These are phyloP conservation scores for Mortierella antarctica DNA, from an alignment of 192 early-diverging fungal species.

Conservation along the genomic window DNA sequence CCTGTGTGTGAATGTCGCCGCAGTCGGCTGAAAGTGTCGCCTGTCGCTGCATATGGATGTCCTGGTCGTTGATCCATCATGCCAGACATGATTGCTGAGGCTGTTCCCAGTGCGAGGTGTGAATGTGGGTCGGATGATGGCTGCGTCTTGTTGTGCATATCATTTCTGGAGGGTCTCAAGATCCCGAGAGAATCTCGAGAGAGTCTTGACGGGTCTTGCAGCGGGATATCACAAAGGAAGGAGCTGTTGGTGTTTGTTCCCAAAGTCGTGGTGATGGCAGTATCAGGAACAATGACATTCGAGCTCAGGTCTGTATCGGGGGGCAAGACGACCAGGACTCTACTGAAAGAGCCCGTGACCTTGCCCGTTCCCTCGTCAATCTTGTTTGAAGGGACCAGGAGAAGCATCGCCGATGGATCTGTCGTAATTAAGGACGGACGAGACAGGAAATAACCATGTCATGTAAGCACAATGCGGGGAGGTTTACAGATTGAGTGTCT, in stretches of 20 bases:
- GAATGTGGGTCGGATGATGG: not conserved
- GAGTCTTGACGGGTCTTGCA: not conserved
- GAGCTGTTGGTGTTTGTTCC: conserved; percentile 18
- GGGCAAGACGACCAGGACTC: conserved; percentile 34
- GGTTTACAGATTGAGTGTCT: too few relatives aligned
- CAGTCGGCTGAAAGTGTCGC: not conserved
- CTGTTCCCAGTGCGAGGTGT: not conserved
- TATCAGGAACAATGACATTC: conserved; percentile 36
- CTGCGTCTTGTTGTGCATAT: not conserved
- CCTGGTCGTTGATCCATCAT: not conserved
- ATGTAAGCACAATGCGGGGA: too few relatives aligned
- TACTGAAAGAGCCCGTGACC: not conserved
- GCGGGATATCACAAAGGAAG: not conserved
- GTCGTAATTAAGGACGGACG: not conserved
- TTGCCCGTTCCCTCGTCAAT: conserved; percentile 4
- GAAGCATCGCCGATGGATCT: conserved; percentile 14
- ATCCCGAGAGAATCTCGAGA: conserved; percentile 26
- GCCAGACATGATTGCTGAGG: not conserved
- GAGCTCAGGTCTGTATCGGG: conserved; percentile 44
- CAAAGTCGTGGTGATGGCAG: conserved; percentile 40
- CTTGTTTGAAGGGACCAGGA: conserved; percentile 41
- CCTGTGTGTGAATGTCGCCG: conserved; percentile 43
- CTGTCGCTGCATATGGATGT: not conserved
- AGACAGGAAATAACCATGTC: too few relatives aligned
- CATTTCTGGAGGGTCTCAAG: conserved; percentile 3